Base-by-base conservation (phyloP, 257 asterid species). In the Pogostemon cablin region DNA sequence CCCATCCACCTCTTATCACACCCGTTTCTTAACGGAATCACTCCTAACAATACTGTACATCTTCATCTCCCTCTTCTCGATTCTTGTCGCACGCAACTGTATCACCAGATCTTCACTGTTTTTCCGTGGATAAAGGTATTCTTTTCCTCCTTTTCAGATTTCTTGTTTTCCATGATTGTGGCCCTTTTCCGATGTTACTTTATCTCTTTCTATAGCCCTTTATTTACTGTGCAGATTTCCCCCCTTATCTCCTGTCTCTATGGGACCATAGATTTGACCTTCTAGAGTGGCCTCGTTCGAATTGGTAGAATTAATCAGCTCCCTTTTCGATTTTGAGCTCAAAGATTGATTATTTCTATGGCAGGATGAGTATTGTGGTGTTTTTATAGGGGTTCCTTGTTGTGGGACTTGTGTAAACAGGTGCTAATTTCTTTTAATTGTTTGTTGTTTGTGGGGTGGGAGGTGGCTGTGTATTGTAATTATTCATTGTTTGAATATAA, bases 81-180 rank as follows among this genome's bases (percentile, higher is more conserved):
- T 79, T 25, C 32, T 25, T 73, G 15, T 63, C 69, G 72, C 72
- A 48, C 67, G 68, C 70, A 80, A 78, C 55, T 79, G 41, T 58
- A 54, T 72, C 71, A 50, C 47, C 75, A 83, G 83, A 83, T 83
- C 81, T 84, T 82, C 72, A 40, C 71, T 43, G 7, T 35, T 15
- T 37, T 8, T 32, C 40, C 34, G 40, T 65, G 69, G 77, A 72
- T 73, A 40, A 48, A 78, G 84, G 86, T 83, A 64, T 69, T 41
- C 32, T 25, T 25, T 25, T 25, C 1, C 32, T 1, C 32, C 32
- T 50, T 20, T 64, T 68, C 46, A 43, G 7, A 54, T 35, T 60
- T 49, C 70, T 37, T 67, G 5, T 61, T 70, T 54, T 35, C 20
- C n/a, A 43, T 3, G 43, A 50, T 38, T 38, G 10, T 35, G 39